A percentile compares a stretch with the other conserved stretches of the same genome.
These are phyloP conservation scores for Penicillium sp. DNA, from an alignment of 2,329 filamentous ascomycete genomes.

Conservation along the genomic window DNA sequence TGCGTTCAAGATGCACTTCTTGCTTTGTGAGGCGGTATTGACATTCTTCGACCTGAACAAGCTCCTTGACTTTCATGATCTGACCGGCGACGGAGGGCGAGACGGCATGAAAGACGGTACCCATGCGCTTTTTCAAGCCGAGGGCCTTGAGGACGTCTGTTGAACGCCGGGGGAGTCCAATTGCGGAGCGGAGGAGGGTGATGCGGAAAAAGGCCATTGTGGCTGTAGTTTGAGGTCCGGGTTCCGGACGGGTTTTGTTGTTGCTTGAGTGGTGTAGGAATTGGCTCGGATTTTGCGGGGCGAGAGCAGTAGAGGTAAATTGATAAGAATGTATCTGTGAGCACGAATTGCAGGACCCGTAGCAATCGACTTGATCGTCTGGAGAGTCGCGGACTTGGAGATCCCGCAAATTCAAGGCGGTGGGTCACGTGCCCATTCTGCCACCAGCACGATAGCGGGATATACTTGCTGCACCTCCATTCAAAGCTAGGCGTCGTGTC, in stretches of 20 bases:
- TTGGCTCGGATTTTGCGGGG: neutral
- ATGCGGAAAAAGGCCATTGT: constrained; percentile 84
- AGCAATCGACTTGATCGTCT: neutral
- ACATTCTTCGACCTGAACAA: constrained; percentile 81
- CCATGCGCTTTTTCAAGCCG: constrained; percentile 79
- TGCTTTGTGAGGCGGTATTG: constrained; percentile 61
- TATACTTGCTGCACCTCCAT: neutral
- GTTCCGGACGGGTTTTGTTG: neutral
- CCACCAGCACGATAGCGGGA: constrained; percentile 17
- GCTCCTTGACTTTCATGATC: constrained; percentile 91
- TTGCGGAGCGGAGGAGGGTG: constrained; percentile 84
- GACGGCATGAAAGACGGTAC: constrained; percentile 87
- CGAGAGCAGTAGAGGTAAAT: neutral
- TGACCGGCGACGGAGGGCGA: constrained; percentile 79
- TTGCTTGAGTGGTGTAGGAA: neutral
- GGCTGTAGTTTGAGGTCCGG: constrained; percentile 4
- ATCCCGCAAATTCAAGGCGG: constrained; percentile 28
- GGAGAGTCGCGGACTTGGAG: neutral
- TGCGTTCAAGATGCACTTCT: constrained; percentile 70
- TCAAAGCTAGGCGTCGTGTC: constrained; percentile 10
- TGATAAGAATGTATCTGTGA: neutral
- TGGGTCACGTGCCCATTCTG: constrained; percentile 34
- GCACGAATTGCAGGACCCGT: neutral
- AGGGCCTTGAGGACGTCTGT: constrained; percentile 81
- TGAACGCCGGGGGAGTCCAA: constrained; percentile 79